Evolutionary conservation across 2,329 filamentous ascomycete genomes (phyloP).

Genomic region (Colletotrichum orbiculare): DNA sequence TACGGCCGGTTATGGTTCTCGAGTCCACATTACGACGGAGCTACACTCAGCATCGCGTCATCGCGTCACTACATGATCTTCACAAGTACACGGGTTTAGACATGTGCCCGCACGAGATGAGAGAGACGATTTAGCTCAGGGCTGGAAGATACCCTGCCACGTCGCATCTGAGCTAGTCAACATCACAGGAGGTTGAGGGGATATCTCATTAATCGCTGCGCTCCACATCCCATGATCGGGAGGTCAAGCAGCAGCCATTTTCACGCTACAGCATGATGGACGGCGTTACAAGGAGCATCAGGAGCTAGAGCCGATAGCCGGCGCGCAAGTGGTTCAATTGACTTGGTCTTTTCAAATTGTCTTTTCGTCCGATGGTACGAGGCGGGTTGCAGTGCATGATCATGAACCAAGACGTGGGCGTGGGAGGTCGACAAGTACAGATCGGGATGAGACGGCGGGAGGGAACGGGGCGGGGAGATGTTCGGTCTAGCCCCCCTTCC

Average conservation of each 20-base stretch:
- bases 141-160: not conserved
- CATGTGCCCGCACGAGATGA: conserved; percentile 1
- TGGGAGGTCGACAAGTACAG: not conserved
- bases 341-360: conserved; percentile 1
- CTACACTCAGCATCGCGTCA: not conserved
- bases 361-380: conserved; percentile 5
- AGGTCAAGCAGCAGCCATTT: not conserved
- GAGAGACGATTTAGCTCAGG: not conserved
- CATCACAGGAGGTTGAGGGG: not conserved
- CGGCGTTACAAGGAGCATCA: conserved; percentile 25
- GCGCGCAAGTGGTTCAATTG: conserved; percentile 4
- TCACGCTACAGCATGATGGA: conserved; percentile 22
- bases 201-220: conserved; percentile 14
- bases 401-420: not conserved
- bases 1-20: not conserved
- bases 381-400: not conserved
- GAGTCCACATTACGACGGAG: not conserved
- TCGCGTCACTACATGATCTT: not conserved
- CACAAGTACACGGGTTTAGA: not conserved
- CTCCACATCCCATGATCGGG: conserved; percentile 4
- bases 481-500: not conserved
- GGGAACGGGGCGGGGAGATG: conserved; percentile 11
- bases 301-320: conserved; percentile 5
- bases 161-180: not conserved
- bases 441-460: conserved; percentile 8